Evolutionary conservation across 352 stramenopile genomes (phyloP).

Genomic region (Thalassiosira mediterranea): DNA sequence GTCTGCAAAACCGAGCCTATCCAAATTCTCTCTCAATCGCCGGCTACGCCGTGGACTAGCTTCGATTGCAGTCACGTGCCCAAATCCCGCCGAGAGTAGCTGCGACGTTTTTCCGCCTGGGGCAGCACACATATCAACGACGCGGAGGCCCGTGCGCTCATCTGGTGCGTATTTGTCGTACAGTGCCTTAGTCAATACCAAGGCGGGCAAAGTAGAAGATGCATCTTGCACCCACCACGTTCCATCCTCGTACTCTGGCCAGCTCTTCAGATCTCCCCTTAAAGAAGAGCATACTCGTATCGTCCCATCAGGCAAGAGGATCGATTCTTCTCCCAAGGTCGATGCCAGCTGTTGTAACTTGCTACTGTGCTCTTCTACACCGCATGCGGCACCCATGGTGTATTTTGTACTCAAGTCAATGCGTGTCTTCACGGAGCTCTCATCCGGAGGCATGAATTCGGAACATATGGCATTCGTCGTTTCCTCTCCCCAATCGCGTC

Average conservation of each 20-base stretch:
- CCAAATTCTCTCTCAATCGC: constrained; percentile 71
- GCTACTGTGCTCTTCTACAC: constrained; percentile 11
- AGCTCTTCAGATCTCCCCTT: constrained; percentile 49
- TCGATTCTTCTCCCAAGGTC: constrained; percentile 45
- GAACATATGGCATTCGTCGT: constrained; percentile 61
- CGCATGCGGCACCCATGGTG: constrained; percentile 6
- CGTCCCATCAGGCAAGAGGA: constrained; percentile 49
- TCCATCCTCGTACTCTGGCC: constrained; percentile 71
- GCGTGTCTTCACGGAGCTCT: constrained; percentile 27
- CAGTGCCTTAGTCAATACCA: constrained; percentile 62
- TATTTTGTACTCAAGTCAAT: constrained; percentile 57
- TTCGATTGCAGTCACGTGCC: constrained; percentile 72
- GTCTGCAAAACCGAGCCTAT: constrained; percentile 86
- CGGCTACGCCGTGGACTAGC: constrained; percentile 50
- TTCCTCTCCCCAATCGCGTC: constrained; percentile 62
- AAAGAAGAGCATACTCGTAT: constrained; percentile 41
- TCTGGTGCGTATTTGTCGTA: constrained; percentile 25
- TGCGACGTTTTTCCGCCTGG: constrained; percentile 96
- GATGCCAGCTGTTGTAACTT: constrained; percentile 24
- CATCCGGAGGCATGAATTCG: constrained; percentile 59
- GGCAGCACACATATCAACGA: constrained; percentile 93
- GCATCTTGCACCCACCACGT: constrained; percentile 83
- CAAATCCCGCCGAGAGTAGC: constrained; percentile 88
- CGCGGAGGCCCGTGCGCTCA: constrained; percentile 73
- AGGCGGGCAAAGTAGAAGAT: constrained; percentile 71